These are phyloP conservation scores for Venturia carpophila DNA, from an alignment of 2,329 filamentous ascomycete species.

Conservation along the genomic window DNA sequence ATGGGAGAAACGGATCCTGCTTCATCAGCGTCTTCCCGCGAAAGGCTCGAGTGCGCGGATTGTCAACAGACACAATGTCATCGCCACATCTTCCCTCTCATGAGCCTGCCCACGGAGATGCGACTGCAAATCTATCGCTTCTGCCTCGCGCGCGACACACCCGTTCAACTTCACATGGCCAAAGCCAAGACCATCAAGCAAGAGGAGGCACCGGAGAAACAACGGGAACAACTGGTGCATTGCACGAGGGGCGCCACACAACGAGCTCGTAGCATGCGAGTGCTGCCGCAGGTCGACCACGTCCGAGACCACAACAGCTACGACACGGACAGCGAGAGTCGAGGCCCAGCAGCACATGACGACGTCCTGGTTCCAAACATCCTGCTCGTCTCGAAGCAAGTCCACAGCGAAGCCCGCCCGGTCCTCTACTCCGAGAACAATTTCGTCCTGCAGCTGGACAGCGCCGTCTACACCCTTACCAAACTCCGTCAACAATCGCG, in stretches of 20 bases:
- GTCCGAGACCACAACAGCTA: background rate
- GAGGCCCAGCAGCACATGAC: background rate
- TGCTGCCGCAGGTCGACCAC: background rate
- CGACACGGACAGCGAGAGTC: background rate
- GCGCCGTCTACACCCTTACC: slow-evolving; percentile 32
- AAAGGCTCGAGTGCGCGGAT: background rate
- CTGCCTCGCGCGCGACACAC: slow-evolving; percentile 27
- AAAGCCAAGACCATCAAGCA: slow-evolving; percentile 18
- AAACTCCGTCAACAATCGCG: slow-evolving; percentile 37
- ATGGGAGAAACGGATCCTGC: background rate
- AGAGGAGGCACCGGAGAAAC: slow-evolving; percentile 19
- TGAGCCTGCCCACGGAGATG: slow-evolving; percentile 40
- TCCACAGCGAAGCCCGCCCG: slow-evolving; percentile 35
- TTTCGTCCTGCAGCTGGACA: slow-evolving; percentile 34
- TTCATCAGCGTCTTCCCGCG: background rate
- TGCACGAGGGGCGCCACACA: background rate
- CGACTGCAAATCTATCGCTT: slow-evolving; percentile 38
- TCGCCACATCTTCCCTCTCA: slow-evolving; percentile 30
- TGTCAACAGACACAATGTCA: background rate
- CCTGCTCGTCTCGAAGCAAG: slow-evolving; percentile 33
- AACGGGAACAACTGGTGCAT: background rate
- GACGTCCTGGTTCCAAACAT: slow-evolving; percentile 26
- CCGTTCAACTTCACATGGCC: slow-evolving; percentile 27
- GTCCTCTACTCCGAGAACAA: slow-evolving; percentile 36
- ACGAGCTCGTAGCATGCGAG: background rate